phyloP scores from a whole-genome alignment of 2,329 filamentous ascomycete species.

The Periconia macrospinosa region DNA sequence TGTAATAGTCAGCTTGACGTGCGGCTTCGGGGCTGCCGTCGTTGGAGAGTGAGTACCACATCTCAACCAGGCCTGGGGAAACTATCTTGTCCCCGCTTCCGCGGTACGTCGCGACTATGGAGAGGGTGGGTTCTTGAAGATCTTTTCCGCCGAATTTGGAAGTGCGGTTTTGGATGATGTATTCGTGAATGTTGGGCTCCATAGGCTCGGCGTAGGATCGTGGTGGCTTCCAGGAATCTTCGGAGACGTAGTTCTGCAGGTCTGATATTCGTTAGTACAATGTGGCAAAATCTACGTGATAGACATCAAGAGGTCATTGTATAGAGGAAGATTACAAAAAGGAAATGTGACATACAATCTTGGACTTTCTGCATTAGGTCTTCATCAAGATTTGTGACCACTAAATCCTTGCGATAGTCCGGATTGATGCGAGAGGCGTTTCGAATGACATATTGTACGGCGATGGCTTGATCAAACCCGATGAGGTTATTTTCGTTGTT shows the following conservation, averaged over 20 bases:
- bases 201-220: background rate
- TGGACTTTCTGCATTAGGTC: conserved; percentile 13
- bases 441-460: conserved; percentile 18
- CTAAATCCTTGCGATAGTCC: conserved; percentile 4
- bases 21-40: background rate
- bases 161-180: background rate
- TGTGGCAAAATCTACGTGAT: background rate
- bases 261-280: background rate
- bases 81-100: background rate
- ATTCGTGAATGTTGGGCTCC: background rate
- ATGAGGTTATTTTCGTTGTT: conserved; percentile 28
- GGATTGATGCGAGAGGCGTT: conserved; percentile 12
- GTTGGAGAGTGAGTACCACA: conserved; percentile 8
- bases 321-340: background rate
- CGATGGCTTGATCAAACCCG: conserved; percentile 18
- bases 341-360: conserved; percentile 11
- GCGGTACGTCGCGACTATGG: conserved; percentile 11
- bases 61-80: conserved; percentile 1
- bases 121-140: conserved; percentile 17
- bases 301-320: background rate
- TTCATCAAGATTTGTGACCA: conserved; percentile 12
- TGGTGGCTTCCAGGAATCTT: background rate
- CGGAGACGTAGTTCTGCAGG: background rate
- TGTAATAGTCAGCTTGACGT: conserved; percentile 22
- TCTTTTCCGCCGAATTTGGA: background rate